A percentile compares a stretch with the other conserved stretches of the same genome.
Evolutionary conservation across 495 filamentous ascomycete genomes (phyloP).

Genomic region (Penicillium angulare): DNA sequence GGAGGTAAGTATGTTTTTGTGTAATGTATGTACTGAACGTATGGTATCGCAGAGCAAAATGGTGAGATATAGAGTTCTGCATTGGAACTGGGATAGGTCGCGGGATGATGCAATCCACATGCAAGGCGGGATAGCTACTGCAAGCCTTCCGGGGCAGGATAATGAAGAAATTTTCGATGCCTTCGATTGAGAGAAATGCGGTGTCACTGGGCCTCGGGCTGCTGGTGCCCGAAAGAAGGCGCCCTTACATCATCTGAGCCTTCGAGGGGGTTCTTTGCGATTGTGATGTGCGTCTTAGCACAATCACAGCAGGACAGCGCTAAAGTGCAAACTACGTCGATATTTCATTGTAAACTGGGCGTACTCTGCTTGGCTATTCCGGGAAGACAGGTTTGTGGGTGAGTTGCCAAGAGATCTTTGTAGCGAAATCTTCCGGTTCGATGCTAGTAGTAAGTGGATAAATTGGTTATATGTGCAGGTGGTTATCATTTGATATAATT

Average conservation of each 20-base stretch:
- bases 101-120: slow-evolving; percentile 2
- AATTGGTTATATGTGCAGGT: too few species aligned
- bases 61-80: background rate
- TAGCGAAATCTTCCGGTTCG: too few species aligned
- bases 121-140: slow-evolving; percentile 1
- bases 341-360: background rate
- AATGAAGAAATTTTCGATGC: background rate
- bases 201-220: background rate
- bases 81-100: background rate
- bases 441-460: too few species aligned
- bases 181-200: background rate
- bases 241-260: background rate
- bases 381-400: too few species aligned
- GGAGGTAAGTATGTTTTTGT: background rate
- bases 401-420: too few species aligned
- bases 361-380: background rate
- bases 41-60: too few species aligned
- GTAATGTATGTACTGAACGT: too few species aligned
- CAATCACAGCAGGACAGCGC: background rate
- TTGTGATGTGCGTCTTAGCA: background rate
- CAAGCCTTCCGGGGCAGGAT: background rate
- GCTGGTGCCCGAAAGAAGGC: background rate
- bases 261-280: background rate
- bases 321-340: background rate
- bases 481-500: too few species aligned